phyloP scores from a whole-genome alignment of 1,139 yeast genomes.

The Diutina catenulata region DNA sequence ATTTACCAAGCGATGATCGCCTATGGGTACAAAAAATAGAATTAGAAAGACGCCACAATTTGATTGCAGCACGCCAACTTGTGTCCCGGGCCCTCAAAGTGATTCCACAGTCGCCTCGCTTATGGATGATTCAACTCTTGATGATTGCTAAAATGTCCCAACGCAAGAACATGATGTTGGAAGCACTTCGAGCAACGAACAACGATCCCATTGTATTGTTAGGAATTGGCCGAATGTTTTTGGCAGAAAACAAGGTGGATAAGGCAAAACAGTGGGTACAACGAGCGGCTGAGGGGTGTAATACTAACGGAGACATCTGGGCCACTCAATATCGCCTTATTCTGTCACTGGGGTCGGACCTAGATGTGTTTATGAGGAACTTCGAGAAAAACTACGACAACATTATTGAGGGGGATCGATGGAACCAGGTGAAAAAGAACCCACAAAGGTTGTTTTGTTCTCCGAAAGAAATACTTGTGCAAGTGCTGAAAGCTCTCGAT shows the following conservation, averaged over 20 bases:
- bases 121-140: constrained; percentile 54
- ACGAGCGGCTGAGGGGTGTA: constrained; percentile 47
- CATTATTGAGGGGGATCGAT: not conserved
- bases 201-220: constrained; percentile 49
- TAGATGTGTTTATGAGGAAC: not conserved
- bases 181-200: constrained; percentile 59
- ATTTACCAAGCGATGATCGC: constrained; percentile 34
- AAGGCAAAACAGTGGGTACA: constrained; percentile 72
- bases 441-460: not conserved
- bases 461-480: not conserved
- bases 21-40: constrained; percentile 50
- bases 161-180: constrained; percentile 54
- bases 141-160: constrained; percentile 41
- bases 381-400: not conserved
- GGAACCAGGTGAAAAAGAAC: not conserved
- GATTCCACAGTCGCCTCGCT: constrained; percentile 43
- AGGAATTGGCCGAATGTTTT: constrained; percentile 58
- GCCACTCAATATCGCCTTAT: constrained; percentile 49
- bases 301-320: constrained; percentile 67
- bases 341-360: too few species aligned
- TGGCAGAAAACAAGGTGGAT: constrained; percentile 51
- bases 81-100: constrained; percentile 49
- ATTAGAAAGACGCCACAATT: constrained; percentile 45
- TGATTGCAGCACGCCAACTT: constrained; percentile 41
- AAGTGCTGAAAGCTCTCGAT: not conserved